Conservation (phyloP, 495 filamentous ascomycete species). For the Aspergillus indologenus region DNA sequence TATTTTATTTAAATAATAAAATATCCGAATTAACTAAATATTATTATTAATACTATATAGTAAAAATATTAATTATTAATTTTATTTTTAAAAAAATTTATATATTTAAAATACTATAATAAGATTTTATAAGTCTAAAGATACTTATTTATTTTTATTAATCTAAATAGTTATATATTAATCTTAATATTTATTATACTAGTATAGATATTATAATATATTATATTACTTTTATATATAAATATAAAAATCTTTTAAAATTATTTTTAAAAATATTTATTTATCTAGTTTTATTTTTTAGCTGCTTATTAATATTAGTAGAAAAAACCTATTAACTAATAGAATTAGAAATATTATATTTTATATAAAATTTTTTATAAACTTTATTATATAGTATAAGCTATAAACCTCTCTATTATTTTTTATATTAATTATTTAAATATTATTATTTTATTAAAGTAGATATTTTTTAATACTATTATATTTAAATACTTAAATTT, state of each 20-base stretch:
- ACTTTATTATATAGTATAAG: background rate
- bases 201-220: too few species aligned
- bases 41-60: background rate
- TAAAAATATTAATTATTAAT: background rate
- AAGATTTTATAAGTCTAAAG: too few species aligned
- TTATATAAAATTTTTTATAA: background rate
- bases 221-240: background rate
- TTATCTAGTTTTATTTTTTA: conserved; percentile 1
- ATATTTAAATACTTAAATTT: background rate
- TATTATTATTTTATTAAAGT: background rate
- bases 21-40: background rate
- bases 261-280: background rate
- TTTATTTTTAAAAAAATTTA: background rate
- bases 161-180: too few species aligned
- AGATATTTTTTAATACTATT: background rate
- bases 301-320: background rate
- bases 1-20: background rate
- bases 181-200: too few species aligned
- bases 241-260: background rate
- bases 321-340: background rate
- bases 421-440: background rate
- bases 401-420: too few species aligned
- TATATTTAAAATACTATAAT: too few species aligned
- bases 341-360: background rate
- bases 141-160: too few species aligned